These are phyloP conservation scores for Saccharomyces hybrid DNA, from an alignment of 1,139 yeast genomes.

Conservation along the genomic window DNA sequence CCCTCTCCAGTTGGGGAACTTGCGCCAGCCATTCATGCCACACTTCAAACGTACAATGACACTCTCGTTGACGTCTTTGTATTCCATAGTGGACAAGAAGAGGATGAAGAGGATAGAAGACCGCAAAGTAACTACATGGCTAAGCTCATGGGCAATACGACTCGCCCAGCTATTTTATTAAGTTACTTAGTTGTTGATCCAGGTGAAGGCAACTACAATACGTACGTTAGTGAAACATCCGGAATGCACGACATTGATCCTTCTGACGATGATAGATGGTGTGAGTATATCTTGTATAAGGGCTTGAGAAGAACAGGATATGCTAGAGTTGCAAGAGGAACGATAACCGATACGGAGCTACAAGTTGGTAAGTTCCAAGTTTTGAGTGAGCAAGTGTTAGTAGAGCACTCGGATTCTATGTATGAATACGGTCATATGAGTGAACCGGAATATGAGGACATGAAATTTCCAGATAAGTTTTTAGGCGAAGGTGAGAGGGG, in stretches of 20 bases:
- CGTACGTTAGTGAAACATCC: slow-evolving; percentile 74
- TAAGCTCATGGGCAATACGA: slow-evolving; percentile 69
- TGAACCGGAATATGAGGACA: slow-evolving; percentile 46
- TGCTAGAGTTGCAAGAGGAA: slow-evolving; percentile 87
- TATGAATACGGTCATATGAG: slow-evolving; percentile 51
- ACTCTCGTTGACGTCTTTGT: slow-evolving; percentile 77
- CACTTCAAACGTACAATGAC: slow-evolving; percentile 83
- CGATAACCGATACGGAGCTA: slow-evolving; percentile 93
- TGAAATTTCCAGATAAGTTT: slow-evolving; percentile 76
- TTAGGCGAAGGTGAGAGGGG: slow-evolving; percentile 94
- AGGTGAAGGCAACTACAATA: slow-evolving; percentile 79
- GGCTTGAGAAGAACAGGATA: slow-evolving; percentile 83
- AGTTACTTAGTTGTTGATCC: slow-evolving; percentile 90
- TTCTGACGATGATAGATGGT: slow-evolving; percentile 96
- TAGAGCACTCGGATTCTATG: slow-evolving; percentile 38
- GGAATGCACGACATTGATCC: slow-evolving; percentile 93
- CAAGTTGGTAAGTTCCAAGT: slow-evolving; percentile 89
- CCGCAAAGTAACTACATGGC: slow-evolving; percentile 73
- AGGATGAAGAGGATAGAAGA: slow-evolving; percentile 88
- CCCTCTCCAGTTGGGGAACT: slow-evolving; percentile 97
- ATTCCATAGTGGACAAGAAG: slow-evolving; percentile 97
- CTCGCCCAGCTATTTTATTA: slow-evolving; percentile 71
- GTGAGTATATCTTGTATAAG: slow-evolving; percentile 88
- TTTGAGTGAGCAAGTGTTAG: slow-evolving; percentile 38
- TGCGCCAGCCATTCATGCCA: slow-evolving; percentile 97